Base-by-base conservation (phyloP, 768 basidiomycete species). In the Chlorophyllum brunneum region DNA sequence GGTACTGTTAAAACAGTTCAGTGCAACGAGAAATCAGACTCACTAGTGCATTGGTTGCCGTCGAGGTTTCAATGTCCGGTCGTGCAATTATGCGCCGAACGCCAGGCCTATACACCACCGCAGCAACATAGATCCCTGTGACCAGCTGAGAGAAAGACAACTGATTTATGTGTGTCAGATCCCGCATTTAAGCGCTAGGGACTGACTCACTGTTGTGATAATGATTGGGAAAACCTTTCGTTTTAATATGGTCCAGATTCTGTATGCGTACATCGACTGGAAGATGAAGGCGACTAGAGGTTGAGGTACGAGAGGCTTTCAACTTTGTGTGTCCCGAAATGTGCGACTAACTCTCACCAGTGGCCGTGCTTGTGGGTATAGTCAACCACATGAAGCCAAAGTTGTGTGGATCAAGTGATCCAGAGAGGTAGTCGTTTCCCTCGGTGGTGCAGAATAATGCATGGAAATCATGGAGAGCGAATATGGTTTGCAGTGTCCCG, bases 391-490 rank as follows among this genome's bases (percentile, higher is more conserved):
- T 39, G 29, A 29, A 49, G 16, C 27, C 48, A 22, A 29, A 39
- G 16, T 16, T n/a, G 5, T 20, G 38, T 18, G 13, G 8, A 13
- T 29, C 24, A 7, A 29, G 5, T 2, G 13, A 2, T 13, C 4
- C 2, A 0, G 15, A n/a, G 20, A 26, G 33, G 31, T 9, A 4
- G 27, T 2, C 27, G 15, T 44, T 10, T 5, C 43, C 45, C 10
- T 7, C 31, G 4, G 18, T 1, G 15, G 33, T 37, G 26, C 34
- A 48, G 24, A 48, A 38, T 7, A 48, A 18, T 4, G 23, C 2
- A 37, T 48, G 37, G 36, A 48, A 48, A 22, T 49, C 48, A 20
- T 29, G 48, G 13, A 49, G 37, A 3, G 37, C 48, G 8, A 49
- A 20, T 11, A 37, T 37, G 2, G 38, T 40, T 40, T 49, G 48